phyloP scores from a whole-genome alignment of 2,329 filamentous ascomycete genomes.

The Penicillium fuscoglaucum region DNA sequence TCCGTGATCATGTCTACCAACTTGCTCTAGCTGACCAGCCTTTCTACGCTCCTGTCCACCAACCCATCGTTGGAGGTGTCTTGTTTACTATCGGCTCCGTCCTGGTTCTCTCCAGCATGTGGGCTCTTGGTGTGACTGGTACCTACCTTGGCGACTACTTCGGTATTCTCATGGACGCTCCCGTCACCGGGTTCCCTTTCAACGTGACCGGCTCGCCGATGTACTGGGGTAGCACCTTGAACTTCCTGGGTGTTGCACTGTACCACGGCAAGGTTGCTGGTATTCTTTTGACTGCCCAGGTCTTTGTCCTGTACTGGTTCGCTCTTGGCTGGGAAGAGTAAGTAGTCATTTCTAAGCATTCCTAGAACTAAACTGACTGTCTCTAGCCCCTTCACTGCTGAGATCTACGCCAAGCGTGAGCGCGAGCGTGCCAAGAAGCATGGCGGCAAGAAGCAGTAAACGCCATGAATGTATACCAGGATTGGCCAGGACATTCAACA shows the following conservation, averaged over 20 bases:
- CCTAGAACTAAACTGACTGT: slow-evolving; percentile 16
- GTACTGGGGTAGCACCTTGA: slow-evolving; percentile 93
- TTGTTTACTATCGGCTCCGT: slow-evolving; percentile 76
- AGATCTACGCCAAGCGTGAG: slow-evolving; percentile 79
- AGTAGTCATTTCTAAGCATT: slow-evolving; percentile 27
- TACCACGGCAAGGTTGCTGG: slow-evolving; percentile 87
- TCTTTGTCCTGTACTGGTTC: slow-evolving; percentile 74
- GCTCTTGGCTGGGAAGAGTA: slow-evolving; percentile 83
- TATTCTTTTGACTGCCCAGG: slow-evolving; percentile 70
- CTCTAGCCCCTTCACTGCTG: slow-evolving; percentile 75
- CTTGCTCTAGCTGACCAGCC: slow-evolving; percentile 75
- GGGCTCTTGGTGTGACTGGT: slow-evolving; percentile 86
- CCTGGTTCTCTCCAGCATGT: slow-evolving; percentile 86
- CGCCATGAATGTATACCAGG: slow-evolving; percentile 14
- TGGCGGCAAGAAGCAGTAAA: slow-evolving; percentile 41
- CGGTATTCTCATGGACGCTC: slow-evolving; percentile 93
- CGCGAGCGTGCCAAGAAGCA: slow-evolving; percentile 43
- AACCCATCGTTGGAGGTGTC: slow-evolving; percentile 64
- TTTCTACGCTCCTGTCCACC: slow-evolving; percentile 69
- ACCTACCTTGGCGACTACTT: slow-evolving; percentile 99
- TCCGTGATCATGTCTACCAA: slow-evolving; percentile 88
- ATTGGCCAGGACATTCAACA: slow-evolving; percentile 35
- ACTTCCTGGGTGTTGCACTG: slow-evolving; percentile 84
- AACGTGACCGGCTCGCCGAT: slow-evolving; percentile 88
- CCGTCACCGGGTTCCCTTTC: slow-evolving; percentile 94